A percentile compares a stretch with the other conserved stretches of the same genome.
Conservation (phyloP, 768 basidiomycete species). For the Lentinula sp. region DNA sequence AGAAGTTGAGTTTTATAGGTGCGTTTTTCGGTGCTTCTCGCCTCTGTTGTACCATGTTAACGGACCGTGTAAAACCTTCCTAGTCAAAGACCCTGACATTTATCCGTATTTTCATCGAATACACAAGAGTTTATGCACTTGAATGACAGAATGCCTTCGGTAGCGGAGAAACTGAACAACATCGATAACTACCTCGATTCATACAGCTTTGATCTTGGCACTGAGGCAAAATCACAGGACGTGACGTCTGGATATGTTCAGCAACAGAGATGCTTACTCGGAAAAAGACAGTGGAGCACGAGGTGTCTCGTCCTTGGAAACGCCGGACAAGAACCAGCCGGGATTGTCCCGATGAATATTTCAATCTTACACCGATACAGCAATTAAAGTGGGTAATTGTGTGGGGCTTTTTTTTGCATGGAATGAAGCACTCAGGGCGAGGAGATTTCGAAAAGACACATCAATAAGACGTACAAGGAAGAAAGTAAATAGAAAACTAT, state of each 20-base stretch:
- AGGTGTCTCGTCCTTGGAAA: background rate
- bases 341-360: background rate
- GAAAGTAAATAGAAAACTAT: background rate
- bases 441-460: background rate
- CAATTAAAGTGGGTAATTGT: too few species aligned
- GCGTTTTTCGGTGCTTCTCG: background rate
- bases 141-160: background rate
- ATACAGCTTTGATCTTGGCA: background rate
- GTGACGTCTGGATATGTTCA: background rate
- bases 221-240: background rate
- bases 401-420: too few species aligned
- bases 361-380: background rate
- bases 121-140: background rate
- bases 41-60: background rate
- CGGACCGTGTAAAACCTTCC: background rate
- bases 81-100: background rate
- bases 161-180: background rate
- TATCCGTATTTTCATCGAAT: constrained; percentile 4
- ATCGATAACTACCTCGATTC: background rate
- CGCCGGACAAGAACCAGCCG: background rate
- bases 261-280: background rate
- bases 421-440: background rate
- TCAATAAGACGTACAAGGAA: background rate
- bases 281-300: constrained; percentile 1
- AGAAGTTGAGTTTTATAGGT: background rate